Evolutionary conservation across 1,284 basidiomycete genomes (phyloP).

Genomic region (Veloboletus limbatus): DNA sequence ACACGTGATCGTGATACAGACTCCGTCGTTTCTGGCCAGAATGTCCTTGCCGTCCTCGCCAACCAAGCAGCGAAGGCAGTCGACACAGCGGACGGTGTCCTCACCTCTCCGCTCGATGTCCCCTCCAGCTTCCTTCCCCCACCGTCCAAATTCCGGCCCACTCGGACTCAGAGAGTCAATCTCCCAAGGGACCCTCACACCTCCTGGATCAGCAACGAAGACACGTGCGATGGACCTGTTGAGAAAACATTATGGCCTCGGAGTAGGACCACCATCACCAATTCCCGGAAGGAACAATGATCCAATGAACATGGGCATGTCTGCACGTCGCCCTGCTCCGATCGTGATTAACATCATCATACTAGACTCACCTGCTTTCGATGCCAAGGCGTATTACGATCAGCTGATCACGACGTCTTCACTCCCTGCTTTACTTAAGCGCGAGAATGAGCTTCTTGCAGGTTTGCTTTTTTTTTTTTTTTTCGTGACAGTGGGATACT

Average conservation of each 20-base stretch:
- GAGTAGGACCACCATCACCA: conserved; percentile 64
- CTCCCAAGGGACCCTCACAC: conserved; percentile 18
- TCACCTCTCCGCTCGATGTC: conserved; percentile 29
- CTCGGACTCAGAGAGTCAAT: conserved; percentile 18
- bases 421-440: conserved; percentile 65
- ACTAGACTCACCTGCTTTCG: conserved; percentile 76
- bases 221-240: conserved; percentile 74
- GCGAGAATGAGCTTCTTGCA: conserved; percentile 73
- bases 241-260: conserved; percentile 81
- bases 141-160: conserved; percentile 18
- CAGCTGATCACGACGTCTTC: conserved; percentile 80
- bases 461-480: conserved; percentile 39
- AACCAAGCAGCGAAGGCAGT: conserved; percentile 20
- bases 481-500: conserved; percentile 8
- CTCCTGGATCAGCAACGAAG: conserved; percentile 38
- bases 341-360: conserved; percentile 9
- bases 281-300: conserved; percentile 53
- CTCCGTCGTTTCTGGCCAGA: too few relatives aligned
- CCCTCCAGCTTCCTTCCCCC: conserved; percentile 19
- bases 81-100: conserved; percentile 21
- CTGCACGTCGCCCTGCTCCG: not conserved
- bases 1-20: conserved; percentile 29
- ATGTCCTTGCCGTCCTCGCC: conserved; percentile 20
- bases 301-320: conserved; percentile 75
- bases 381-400: conserved; percentile 79